These are phyloP conservation scores for Podaxis rugospora DNA, from an alignment of 768 basidiomycete species.

Conservation along the genomic window DNA sequence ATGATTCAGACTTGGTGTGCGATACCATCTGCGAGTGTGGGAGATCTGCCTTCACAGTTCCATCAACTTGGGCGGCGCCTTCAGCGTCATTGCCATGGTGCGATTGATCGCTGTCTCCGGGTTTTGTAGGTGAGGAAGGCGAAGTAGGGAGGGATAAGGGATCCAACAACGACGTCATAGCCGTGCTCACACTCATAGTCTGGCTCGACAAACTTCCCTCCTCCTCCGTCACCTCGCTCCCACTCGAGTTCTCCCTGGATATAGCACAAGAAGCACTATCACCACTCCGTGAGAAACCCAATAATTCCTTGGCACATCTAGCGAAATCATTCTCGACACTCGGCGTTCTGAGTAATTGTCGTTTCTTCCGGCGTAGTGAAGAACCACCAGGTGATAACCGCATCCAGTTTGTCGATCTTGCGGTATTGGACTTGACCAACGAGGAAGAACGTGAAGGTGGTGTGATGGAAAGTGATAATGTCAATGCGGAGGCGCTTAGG, in stretches of 20 bases:
- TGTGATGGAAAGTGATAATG: not conserved
- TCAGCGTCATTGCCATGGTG: not conserved
- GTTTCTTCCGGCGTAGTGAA: constrained; percentile 25
- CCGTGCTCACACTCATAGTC: constrained; percentile 3
- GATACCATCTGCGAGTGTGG: not conserved
- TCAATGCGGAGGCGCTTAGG: not conserved
- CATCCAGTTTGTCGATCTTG: not conserved
- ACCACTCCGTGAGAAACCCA: constrained; percentile 12
- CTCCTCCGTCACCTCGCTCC: constrained; percentile 5
- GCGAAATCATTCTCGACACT: constrained; percentile 33
- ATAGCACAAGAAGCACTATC: constrained; percentile 13
- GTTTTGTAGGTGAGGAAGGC: constrained; percentile 13
- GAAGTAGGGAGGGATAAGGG: constrained; percentile 15
- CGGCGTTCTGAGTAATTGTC: constrained; percentile 30
- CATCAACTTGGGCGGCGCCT: not conserved
- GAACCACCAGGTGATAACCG: constrained; percentile 14
- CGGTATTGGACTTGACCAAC: not conserved
- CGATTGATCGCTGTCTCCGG: not conserved
- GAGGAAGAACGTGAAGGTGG: constrained; percentile 1
- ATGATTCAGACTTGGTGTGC: not conserved
- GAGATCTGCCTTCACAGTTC: not conserved
- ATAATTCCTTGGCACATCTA: constrained; percentile 14
- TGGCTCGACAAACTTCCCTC: constrained; percentile 1
- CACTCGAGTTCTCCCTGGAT: constrained; percentile 7
- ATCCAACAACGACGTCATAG: constrained; percentile 12